A percentile compares a stretch with the other conserved stretches of the same genome.
phyloP scores from a whole-genome alignment of 2,329 filamentous ascomycete genomes.

The Beauveria pseudobassiana region DNA sequence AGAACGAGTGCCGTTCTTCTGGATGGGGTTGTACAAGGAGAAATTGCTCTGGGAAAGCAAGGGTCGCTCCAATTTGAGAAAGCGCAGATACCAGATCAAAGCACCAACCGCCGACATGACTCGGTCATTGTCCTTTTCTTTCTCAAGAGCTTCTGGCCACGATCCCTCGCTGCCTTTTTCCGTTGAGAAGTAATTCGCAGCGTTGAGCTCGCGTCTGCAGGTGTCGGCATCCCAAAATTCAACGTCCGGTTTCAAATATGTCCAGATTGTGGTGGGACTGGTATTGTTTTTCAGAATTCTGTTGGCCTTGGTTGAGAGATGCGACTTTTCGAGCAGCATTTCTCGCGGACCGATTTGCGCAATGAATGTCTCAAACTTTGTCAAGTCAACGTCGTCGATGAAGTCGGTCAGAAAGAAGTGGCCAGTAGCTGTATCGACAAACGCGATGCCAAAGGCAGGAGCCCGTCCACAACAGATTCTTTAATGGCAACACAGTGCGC shows the following conservation, averaged over 20 bases:
- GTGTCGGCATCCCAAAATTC: constrained; percentile 90
- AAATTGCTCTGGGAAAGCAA: constrained; percentile 88
- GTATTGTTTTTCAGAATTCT: constrained; percentile 97
- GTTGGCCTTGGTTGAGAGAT: constrained; percentile 77
- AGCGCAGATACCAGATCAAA: constrained; percentile 75
- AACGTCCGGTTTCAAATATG: constrained; percentile 73
- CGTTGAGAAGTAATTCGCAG: constrained; percentile 68
- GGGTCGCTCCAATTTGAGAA: constrained; percentile 81
- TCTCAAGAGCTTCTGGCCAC: constrained; percentile 70
- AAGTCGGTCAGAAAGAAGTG: constrained; percentile 94
- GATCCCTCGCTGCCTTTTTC: constrained; percentile 47
- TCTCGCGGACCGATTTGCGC: constrained; percentile 88
- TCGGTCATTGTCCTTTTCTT: constrained; percentile 69
- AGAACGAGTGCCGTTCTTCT: constrained; percentile 82
- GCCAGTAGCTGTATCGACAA: constrained; percentile 91
- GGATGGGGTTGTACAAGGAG: constrained; percentile 83
- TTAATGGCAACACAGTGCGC: constrained; percentile 96
- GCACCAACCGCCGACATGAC: constrained; percentile 89
- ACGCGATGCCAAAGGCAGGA: constrained; percentile 82
- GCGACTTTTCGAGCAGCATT: constrained; percentile 80
- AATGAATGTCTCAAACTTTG: constrained; percentile 94
- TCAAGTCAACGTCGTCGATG: constrained; percentile 83
- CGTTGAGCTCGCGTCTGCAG: constrained; percentile 72
- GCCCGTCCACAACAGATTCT: constrained; percentile 62
- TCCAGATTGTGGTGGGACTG: constrained; percentile 88